Base-by-base conservation (phyloP, 1,284 basidiomycete genomes). In the Albatrellus sp. region DNA sequence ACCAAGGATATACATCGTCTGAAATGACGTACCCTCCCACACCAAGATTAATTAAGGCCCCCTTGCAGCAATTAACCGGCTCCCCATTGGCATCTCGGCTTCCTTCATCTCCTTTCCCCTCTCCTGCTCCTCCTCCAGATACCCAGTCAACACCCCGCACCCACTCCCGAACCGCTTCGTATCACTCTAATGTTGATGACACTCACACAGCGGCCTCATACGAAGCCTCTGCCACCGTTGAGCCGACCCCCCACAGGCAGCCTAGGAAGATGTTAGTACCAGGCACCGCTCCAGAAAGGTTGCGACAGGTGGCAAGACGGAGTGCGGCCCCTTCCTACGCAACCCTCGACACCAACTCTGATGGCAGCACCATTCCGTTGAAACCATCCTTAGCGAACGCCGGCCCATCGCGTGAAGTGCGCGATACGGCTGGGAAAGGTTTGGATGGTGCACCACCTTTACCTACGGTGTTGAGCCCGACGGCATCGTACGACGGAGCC, bases 21-120 rank as follows among this genome's bases (percentile, higher is more conserved):
- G 70, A 74, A 53, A 67, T 71, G 63, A 70, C 70, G 7, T 73
- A 73, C 52, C 69, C 68, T 12, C 70, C 37, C 5, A 6, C 37
- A 16, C 17, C 37, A 38, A 35, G n/a, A 9, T 3, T 35, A 35
- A 35, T 35, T 4, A 24, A 7, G 7, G 24, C 24, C 3, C 24
- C 24, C 24, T 24, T 9, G 16, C 34, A 35, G 3, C 34, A 35
- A 35, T 17, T 35, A 3, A 35, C 9, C 34, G 9, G 13, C 34
- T 35, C 34, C 34, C 16, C 34, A 7, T 24, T 7, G 7, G 24
- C 24, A 24, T 24, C 24, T n/a, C n/a, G n/a, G n/a, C n/a, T n/a
- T n/a, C n/a, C n/a, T n/a, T n/a, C n/a, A n/a, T n/a, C n/a, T n/a
- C n/a, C n/a, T n/a, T n/a, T n/a, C n/a, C n/a, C n/a, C n/a, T n/a